phyloP scores from a whole-genome alignment of 768 basidiomycete genomes.

The Hygrocybe punicea region DNA sequence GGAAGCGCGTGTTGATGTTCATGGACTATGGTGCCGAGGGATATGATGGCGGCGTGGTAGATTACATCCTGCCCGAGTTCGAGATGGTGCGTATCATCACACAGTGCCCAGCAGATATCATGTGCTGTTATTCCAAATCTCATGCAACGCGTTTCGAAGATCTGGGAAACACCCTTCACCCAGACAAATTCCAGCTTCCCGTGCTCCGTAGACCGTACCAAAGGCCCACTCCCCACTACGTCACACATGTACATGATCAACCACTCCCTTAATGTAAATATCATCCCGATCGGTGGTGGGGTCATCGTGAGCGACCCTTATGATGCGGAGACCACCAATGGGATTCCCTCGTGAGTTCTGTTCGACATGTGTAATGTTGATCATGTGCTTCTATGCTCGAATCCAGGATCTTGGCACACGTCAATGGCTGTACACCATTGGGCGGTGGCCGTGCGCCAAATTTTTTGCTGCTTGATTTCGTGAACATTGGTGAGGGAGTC shows the following conservation, averaged over 20 bases:
- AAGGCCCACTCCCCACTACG: slow-evolving; percentile 43
- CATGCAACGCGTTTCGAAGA: too few relatives aligned
- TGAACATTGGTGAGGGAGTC: slow-evolving; percentile 46
- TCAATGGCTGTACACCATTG: slow-evolving; percentile 43
- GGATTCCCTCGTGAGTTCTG: slow-evolving; percentile 35
- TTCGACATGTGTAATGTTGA: neutral
- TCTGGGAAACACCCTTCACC: slow-evolving; percentile 59
- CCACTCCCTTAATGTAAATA: slow-evolving; percentile 51
- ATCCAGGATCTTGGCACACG: slow-evolving; percentile 39
- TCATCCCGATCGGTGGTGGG: slow-evolving; percentile 35
- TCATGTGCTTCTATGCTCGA: neutral
- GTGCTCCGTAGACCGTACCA: slow-evolving; percentile 50
- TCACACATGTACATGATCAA: slow-evolving; percentile 62
- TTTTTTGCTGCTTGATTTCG: slow-evolving; percentile 53
- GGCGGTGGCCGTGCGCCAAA: slow-evolving; percentile 46
- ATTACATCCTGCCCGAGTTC: slow-evolving; percentile 58
- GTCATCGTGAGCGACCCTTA: slow-evolving; percentile 39
- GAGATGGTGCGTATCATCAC: slow-evolving; percentile 40
- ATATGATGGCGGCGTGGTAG: slow-evolving; percentile 26
- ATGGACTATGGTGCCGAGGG: slow-evolving; percentile 50
- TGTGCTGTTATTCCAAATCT: too few relatives aligned
- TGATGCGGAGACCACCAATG: slow-evolving; percentile 39
- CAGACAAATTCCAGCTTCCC: slow-evolving; percentile 50
- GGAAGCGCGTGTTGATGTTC: slow-evolving; percentile 60
- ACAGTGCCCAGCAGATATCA: too few relatives aligned